A percentile compares a stretch with the other conserved stretches of the same genome.
Conservation (phyloP, 129 eudicot genomes). For the Lonicera japonica region DNA sequence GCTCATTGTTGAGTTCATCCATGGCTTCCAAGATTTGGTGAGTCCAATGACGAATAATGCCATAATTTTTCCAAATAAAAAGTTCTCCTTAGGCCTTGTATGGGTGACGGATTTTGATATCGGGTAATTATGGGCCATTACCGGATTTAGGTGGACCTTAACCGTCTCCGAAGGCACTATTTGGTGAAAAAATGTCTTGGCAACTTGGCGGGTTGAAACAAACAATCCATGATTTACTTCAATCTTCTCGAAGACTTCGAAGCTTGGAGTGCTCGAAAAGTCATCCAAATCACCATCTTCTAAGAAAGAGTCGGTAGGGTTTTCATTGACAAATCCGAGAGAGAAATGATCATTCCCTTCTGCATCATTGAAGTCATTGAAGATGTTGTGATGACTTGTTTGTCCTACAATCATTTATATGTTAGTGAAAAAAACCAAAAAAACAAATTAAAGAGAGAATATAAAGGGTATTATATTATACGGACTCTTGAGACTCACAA, state of each 20-base stretch:
- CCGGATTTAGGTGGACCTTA: slow-evolving; percentile 51
- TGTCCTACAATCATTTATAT: slow-evolving; percentile 39
- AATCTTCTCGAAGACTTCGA: slow-evolving; percentile 49
- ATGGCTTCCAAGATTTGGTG: slow-evolving; percentile 23
- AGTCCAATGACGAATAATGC: slow-evolving; percentile 15
- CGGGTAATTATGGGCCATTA: slow-evolving; percentile 19
- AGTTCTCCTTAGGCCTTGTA: slow-evolving; percentile 12
- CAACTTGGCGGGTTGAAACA: slow-evolving; percentile 57
- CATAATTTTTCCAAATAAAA: slow-evolving; percentile 21
- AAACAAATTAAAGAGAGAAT: neutral
- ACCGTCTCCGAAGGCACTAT: slow-evolving; percentile 59
- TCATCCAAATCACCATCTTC: slow-evolving; percentile 51
- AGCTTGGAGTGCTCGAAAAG: slow-evolving; percentile 45
- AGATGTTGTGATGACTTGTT: slow-evolving; percentile 41
- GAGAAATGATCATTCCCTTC: slow-evolving; percentile 36
- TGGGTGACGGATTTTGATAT: slow-evolving; percentile 13
- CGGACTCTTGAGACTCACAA: too few species aligned
- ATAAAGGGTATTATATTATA: neutral
- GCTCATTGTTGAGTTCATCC: slow-evolving; percentile 8
- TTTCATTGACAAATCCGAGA: slow-evolving; percentile 23
- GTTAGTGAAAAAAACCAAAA: neutral
- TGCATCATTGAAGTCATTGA: slow-evolving; percentile 18
- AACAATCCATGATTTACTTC: slow-evolving; percentile 55
- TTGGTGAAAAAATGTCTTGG: slow-evolving; percentile 62
- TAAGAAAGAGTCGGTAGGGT: slow-evolving; percentile 43